phyloP scores from a whole-genome alignment of 2,329 filamentous ascomycete genomes.

The Pseudogymnoascus sp. region DNA sequence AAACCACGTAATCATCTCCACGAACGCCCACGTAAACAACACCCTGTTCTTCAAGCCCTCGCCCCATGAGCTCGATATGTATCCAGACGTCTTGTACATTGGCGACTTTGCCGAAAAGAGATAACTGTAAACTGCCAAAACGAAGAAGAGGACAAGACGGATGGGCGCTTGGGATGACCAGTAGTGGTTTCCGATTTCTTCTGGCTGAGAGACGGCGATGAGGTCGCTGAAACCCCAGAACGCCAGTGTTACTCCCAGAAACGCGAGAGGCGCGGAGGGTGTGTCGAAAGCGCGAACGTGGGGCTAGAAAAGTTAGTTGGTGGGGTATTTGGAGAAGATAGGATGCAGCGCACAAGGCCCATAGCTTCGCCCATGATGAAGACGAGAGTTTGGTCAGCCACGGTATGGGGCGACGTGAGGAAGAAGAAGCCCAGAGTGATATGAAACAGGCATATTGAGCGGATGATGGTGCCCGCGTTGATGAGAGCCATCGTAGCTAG shows the following conservation, averaged over 20 bases:
- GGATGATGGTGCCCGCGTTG: conserved; percentile 72
- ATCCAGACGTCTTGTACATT: conserved; percentile 34
- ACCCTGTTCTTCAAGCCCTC: conserved; percentile 75
- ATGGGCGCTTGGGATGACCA: conserved; percentile 62
- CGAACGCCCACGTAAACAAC: conserved; percentile 75
- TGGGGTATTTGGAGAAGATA: background rate
- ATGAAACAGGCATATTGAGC: conserved; percentile 76
- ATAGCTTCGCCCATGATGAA: conserved; percentile 77
- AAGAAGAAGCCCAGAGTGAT: conserved; percentile 79
- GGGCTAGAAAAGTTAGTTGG: conserved; percentile 40
- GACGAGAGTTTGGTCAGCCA: conserved; percentile 75
- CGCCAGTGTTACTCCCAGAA: conserved; percentile 62
- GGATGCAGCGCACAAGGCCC: conserved; percentile 55
- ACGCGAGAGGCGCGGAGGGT: conserved; percentile 62
- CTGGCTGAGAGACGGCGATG: conserved; percentile 58
- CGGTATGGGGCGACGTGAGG: conserved; percentile 60
- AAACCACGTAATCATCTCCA: conserved; percentile 81
- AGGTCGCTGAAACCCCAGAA: conserved; percentile 57
- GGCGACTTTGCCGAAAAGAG: conserved; percentile 48
- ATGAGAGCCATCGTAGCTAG: conserved; percentile 64
- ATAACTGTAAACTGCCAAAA: conserved; percentile 57
- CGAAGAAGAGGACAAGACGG: conserved; percentile 57
- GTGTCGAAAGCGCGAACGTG: conserved; percentile 59
- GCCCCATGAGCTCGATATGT: conserved; percentile 41
- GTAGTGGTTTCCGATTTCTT: conserved; percentile 55